Evolutionary conservation across 2,329 filamentous ascomycete species (phyloP), one percentile per base, ranked within the genome.

Genomic region (Geosmithia flava): DNA sequence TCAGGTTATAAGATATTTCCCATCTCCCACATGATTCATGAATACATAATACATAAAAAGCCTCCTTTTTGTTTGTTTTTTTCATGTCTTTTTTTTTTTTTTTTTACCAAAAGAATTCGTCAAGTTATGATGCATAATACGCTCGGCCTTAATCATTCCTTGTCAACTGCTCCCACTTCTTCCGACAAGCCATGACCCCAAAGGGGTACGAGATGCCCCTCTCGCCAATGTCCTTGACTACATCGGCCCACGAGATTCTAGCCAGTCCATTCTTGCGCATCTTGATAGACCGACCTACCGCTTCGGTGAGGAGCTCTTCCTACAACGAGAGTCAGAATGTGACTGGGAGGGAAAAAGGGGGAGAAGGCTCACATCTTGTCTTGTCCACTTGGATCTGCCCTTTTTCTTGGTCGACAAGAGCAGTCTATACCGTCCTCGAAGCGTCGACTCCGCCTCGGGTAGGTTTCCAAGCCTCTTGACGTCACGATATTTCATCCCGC

Each of bases 381-480:
- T 65, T 1, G 61, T 69, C 83, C 84, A 89, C 49, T 72, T 63
- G 0, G 85, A 84, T 60, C 77, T 80, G 7, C 85, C 69, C 49
- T 78, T 70, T 33, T 74, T 68, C 54, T 78, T 78, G 13, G 65
- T 63, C 65, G 86, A 87, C 11, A 27, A n/a, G 20, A 87, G 61
- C 2, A 74, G 78, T 4, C 85, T 70, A 54, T 76, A 80, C 0
- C 83, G 74, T 0, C 85, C 85, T 15, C 85, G 74, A 39, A 90
- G 68, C 1, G 85, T 89, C 11, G 83, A 85, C 62, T 87, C 83
- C 1, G 82, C 80, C 55, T 85, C 81, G 0, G 59, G 62, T 53
- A 82, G 82, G 1, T 68, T 64, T 15, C 80, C 76, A 17, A 64
- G 56, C 7, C 58, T 55, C 39, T 74, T 74, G 55, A 87, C 87